These are phyloP conservation scores for Kodamaea laetipori DNA, from an alignment of 805 yeast genomes.

Conservation along the genomic window DNA sequence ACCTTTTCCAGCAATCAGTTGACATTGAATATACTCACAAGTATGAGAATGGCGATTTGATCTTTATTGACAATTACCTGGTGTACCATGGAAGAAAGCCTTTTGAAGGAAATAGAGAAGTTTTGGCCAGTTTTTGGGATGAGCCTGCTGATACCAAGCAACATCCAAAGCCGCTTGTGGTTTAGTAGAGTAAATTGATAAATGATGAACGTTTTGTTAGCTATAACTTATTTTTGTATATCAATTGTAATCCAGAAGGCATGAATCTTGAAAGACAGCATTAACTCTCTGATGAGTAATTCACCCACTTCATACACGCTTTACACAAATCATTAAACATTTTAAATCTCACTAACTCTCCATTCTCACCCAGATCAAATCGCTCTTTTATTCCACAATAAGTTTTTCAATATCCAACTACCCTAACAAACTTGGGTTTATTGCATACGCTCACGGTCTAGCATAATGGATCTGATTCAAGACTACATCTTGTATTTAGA, in stretches of 20 bases:
- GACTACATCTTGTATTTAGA: slow-evolving; percentile 11
- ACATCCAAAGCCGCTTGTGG: background rate
- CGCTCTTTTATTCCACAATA: too few species aligned
- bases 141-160: slow-evolving; percentile 8
- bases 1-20: slow-evolving; percentile 20
- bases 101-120: slow-evolving; percentile 21
- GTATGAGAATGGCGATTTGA: slow-evolving; percentile 23
- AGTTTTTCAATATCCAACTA: too few species aligned
- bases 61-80: slow-evolving; percentile 23
- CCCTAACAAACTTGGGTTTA: too few species aligned
- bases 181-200: background rate
- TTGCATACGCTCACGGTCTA: too few species aligned
- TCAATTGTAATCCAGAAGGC: too few species aligned
- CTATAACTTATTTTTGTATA: too few species aligned
- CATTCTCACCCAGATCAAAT: too few species aligned
- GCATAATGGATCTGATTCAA: background rate
- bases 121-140: slow-evolving; percentile 27
- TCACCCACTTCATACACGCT: too few species aligned
- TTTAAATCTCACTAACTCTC: too few species aligned
- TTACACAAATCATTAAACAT: too few species aligned
- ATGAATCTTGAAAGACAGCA: too few species aligned
- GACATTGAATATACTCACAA: slow-evolving; percentile 22
- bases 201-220: slow-evolving; percentile 4
- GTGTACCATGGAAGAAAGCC: slow-evolving; percentile 27
- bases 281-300: too few species aligned